Evolutionary conservation across 352 stramenopile genomes (phyloP), one percentile per base, ranked within the genome.

Genomic region (Globisporangium paroecandrum): DNA sequence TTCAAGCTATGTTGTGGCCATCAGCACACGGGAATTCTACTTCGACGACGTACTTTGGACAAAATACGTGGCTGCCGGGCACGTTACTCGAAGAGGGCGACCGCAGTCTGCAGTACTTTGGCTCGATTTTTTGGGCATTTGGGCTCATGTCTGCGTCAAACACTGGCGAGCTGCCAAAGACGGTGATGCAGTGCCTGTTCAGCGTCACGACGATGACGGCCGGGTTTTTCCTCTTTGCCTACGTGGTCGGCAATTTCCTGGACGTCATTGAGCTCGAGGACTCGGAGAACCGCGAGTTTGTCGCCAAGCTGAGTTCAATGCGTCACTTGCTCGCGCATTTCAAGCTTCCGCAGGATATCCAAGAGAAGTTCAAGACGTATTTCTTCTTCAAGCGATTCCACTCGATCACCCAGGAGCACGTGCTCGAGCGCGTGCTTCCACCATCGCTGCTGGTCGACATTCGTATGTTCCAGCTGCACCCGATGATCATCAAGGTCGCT

Each of bases 331-430:
- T 89, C 4, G 62, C 62, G 6, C 82, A 90, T 34, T 90, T 89
- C 57, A 73, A 75, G 51, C 70, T 90, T 20, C 77, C 80, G 1
- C 27, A 58, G 22, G 66, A 70, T 2, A 69, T 88, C 10, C 71
- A 86, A 47, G 75, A 81, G 13, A 87, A 87, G 32, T 84, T 90
- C 51, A 83, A 89, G 49, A 81, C 81, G 13, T 88, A 79, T 43
- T 86, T 87, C 36, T 84, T 90, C 62, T 90, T 89, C 70, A 83
- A 86, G 43, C 77, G 78, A 1, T 90, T 88, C 36, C 82, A 90
- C 58, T 87, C 80, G 1, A 90, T 90, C 54, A 88, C 82, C 1
- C 77, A 90, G 59, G 80, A 90, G 53, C 77, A 89, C 49, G 72
- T 85, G 2, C 72, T 90, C 2, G 79, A 85, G 34, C 74, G 77